A percentile compares a stretch with the other conserved stretches of the same genome.
phyloP scores from a whole-genome alignment of 75 land plant genomes.

The Pseudotsuga menziesii region DNA sequence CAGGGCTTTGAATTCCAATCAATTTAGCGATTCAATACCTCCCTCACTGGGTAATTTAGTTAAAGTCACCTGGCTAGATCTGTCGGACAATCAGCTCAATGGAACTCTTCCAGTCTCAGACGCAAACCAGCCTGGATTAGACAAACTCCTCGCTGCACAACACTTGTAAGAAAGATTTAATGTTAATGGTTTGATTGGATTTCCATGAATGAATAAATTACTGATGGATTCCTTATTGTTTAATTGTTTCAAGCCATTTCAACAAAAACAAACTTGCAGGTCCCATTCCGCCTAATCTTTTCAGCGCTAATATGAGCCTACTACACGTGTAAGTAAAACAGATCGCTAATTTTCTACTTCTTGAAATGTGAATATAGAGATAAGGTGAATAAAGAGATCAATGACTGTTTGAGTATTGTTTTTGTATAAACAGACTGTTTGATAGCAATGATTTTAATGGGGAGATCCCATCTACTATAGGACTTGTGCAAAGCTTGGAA shows the following conservation, averaged over 20 bases:
- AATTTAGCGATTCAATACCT: conserved; percentile 60
- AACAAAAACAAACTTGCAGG: conserved; percentile 56
- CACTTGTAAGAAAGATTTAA: conserved; percentile 56
- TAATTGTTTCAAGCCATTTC: conserved; percentile 40
- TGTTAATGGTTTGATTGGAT: background rate
- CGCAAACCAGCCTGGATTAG: conserved; percentile 38
- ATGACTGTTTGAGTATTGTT: background rate
- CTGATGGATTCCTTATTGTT: background rate
- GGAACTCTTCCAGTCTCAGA: conserved; percentile 62
- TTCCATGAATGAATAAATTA: conserved; percentile 1
- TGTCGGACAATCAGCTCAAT: conserved; percentile 49
- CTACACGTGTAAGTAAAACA: conserved; percentile 19
- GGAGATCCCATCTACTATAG: conserved; percentile 10
- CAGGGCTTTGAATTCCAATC: conserved; percentile 45
- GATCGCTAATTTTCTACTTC: background rate
- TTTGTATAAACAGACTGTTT: conserved; percentile 11
- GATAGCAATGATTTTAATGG: conserved; percentile 20
- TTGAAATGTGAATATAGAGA: too few relatives aligned
- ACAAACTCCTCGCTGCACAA: conserved; percentile 32
- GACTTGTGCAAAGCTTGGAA: background rate
- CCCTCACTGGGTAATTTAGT: conserved; percentile 45
- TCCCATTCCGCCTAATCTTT: conserved; percentile 43
- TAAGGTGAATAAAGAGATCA: background rate
- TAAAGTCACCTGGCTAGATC: conserved; percentile 59
- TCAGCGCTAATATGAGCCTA: conserved; percentile 34